Conservation (phyloP, 2,329 filamentous ascomycete species). For the Calonectria pseudoreteaudii region DNA sequence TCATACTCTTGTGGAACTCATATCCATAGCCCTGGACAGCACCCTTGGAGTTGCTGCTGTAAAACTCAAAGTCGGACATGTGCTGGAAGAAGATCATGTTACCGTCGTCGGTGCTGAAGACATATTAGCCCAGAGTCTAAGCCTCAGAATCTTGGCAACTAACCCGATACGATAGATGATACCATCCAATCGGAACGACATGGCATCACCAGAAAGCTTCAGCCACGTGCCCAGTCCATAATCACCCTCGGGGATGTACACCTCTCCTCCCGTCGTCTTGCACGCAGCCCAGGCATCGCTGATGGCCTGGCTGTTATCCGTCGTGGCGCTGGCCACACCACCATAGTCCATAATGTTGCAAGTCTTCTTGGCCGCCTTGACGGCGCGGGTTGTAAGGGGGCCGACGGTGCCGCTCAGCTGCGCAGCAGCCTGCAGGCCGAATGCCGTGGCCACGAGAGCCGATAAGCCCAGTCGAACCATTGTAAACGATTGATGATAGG, state of each 20-base stretch:
- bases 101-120: constrained; percentile 19
- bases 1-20: constrained; percentile 28
- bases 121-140: neutral
- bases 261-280: constrained; percentile 29
- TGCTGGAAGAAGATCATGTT: constrained; percentile 38
- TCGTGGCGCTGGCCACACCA: constrained; percentile 20
- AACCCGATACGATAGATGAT: constrained; percentile 32
- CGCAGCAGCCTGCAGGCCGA: constrained; percentile 34
- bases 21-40: constrained; percentile 36
- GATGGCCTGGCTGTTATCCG: constrained; percentile 33
- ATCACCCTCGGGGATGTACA: constrained; percentile 32
- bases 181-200: constrained; percentile 37
- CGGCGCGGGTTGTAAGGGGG: constrained; percentile 20
- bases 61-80: constrained; percentile 35
- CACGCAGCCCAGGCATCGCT: constrained; percentile 35
- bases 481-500: constrained; percentile 10
- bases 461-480: constrained; percentile 26
- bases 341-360: constrained; percentile 38
- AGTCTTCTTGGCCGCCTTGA: constrained; percentile 32
- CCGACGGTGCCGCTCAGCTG: constrained; percentile 36
- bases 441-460: constrained; percentile 30
- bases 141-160: neutral
- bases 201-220: constrained; percentile 30
- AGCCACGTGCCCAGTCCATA: constrained; percentile 34
- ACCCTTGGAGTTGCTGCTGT: constrained; percentile 36